Conservation (phyloP, 495 filamentous ascomycete genomes). For the Penicillium roqueforti region DNA sequence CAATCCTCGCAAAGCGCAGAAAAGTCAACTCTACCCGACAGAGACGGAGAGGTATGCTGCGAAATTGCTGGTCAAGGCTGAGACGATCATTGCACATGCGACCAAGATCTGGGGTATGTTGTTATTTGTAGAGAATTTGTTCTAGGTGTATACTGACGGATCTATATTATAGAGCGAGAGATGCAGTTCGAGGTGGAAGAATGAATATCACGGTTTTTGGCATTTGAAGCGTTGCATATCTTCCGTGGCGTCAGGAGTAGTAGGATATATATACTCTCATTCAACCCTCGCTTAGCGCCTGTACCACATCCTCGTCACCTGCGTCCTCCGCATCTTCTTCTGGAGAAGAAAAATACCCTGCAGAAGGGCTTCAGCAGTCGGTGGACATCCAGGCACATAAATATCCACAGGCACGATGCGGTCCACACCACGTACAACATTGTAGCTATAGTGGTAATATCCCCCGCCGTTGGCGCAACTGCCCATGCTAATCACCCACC, state of each 20-base stretch:
- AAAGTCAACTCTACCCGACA: constrained; percentile 51
- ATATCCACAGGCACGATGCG: constrained; percentile 88
- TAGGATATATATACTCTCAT: not conserved
- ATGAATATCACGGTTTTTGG: constrained; percentile 12
- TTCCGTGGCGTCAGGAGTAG: no score
- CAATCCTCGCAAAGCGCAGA: constrained; percentile 54
- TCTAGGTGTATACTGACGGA: constrained; percentile 4
- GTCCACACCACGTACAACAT: constrained; percentile 81
- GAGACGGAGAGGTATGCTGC: constrained; percentile 60
- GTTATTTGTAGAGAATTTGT: not conserved
- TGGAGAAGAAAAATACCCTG: constrained; percentile 84
- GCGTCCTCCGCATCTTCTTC: constrained; percentile 79
- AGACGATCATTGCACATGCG: constrained; percentile 65
- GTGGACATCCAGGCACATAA: constrained; percentile 89
- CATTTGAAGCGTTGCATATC: constrained; percentile 4
- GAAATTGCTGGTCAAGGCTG: constrained; percentile 63
- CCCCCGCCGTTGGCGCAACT: constrained; percentile 89
- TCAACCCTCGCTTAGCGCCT: not conserved
- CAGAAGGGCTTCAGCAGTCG: constrained; percentile 83
- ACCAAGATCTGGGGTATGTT: constrained; percentile 65
- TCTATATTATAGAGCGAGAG: constrained; percentile 33
- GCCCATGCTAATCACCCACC: constrained; percentile 91
- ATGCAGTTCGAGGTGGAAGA: constrained; percentile 44
- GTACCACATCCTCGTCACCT: constrained; percentile 46
- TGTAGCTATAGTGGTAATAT: constrained; percentile 94